Base-by-base conservation (phyloP, 331 rosid species). In the Erythrophleum ivorense region DNA sequence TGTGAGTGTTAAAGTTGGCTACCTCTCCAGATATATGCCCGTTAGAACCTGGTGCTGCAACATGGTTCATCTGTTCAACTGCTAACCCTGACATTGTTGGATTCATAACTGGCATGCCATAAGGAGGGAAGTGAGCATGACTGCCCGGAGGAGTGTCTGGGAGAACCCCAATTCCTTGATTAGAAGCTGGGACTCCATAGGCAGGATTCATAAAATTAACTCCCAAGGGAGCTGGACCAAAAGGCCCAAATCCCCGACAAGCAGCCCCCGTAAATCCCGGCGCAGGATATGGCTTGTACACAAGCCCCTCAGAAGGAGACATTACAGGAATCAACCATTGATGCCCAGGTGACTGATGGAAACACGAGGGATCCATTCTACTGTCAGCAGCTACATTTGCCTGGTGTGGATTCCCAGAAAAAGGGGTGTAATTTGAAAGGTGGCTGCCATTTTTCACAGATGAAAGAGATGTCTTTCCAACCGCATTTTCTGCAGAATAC, bases 261-360 rank as follows among this genome's bases (percentile, higher is more conserved):
- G 15, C 84, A 46, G 87, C 43, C 83, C 94, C 98, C 9, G 86
- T 38, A 67, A 80, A 84, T 83, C 90, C 97, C 43, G 97, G 97
- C 34, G 82, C 97, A 5, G 87, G 84, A 80, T 91, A 96, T 29
- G 99, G 98, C 91, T 95, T 95, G 87, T 89, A 95, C 31, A 95
- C 81, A 7, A 95, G 97, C 85, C 97, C 98, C 84, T 95, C 98
- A 12, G 97, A 85, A 45, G 96, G 91, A 74, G 96, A 83, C 96
- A 91, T 87, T n/a, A 95, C 92, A 43, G 98, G 98, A 79, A 95
- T 80, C 77, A 95, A 71, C 93, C 94, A 93, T n/a, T 91, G 98
- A 45, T 91, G 94, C 46, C 91, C 97, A 36, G 95, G 83, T 70
- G 94, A 74, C 82, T 86, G 97, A 58, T 82, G 81, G 88, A 86